Conservation (phyloP, 139 green algal genomes). For the Auxenochlorella protothecoides region DNA sequence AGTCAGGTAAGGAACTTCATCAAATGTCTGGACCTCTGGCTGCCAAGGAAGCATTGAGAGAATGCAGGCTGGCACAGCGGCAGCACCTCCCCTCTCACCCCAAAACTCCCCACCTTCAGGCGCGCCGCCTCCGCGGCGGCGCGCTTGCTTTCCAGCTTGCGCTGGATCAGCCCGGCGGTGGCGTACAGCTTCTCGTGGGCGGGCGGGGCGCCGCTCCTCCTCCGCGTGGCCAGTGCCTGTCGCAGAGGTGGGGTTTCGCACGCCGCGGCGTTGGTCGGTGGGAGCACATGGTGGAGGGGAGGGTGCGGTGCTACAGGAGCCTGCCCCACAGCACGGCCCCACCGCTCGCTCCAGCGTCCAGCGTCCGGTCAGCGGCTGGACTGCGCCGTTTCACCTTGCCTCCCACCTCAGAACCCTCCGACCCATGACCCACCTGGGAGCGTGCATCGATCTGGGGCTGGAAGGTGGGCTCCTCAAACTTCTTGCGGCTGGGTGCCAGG, state of each 20-base stretch:
- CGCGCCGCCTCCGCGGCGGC: conserved; percentile 8
- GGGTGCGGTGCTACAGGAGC: no score
- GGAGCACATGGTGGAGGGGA: no score
- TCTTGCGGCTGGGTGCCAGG: conserved; percentile 27
- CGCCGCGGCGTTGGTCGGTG: no score
- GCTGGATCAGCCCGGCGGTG: conserved; percentile 10
- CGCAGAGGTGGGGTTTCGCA: no score
- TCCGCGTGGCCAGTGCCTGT: no score
- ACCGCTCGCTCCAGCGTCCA: background rate
- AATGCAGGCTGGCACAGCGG: no score
- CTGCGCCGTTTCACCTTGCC: background rate
- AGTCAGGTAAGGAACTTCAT: no score
- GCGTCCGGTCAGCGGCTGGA: conserved; percentile 33
- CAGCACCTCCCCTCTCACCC: background rate
- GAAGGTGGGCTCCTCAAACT: conserved; percentile 47
- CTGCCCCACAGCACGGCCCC: no score
- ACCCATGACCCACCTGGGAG: conserved; percentile 16
- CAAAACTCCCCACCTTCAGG: conserved; percentile 2
- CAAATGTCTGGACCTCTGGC: background rate
- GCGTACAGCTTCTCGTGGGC: conserved; percentile 36
- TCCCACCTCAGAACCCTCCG: background rate
- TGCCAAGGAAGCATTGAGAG: background rate
- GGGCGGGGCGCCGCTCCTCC: conserved; percentile 1
- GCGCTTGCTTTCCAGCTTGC: conserved; percentile 12
- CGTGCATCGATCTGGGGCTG: conserved; percentile 41